Conservation (phyloP, 805 yeast genomes). For the Cyberlindnera galapagoensis region DNA sequence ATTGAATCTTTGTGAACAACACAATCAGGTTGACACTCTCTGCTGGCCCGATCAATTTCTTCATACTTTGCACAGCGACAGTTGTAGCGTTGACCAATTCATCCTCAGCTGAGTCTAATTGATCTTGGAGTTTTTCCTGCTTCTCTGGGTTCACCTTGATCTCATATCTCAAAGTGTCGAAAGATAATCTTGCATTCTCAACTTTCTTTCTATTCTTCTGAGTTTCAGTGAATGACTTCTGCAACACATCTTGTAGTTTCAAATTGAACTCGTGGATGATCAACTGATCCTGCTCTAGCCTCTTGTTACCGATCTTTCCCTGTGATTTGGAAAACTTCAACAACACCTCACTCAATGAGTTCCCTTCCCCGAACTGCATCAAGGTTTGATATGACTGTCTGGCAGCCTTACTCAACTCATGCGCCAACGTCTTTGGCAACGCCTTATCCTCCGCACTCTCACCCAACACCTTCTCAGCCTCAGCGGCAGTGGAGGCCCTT, state of each 20-base stretch:
- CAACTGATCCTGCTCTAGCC: conserved; percentile 63
- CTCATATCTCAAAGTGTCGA: conserved; percentile 65
- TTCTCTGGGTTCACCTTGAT: conserved; percentile 26
- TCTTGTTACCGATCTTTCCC: conserved; percentile 56
- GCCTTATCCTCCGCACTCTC: conserved; percentile 26
- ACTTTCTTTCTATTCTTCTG: conserved; percentile 59
- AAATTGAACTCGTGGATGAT: conserved; percentile 54
- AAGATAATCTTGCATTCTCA: conserved; percentile 60
- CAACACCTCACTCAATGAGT: conserved; percentile 19
- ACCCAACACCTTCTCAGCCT: conserved; percentile 51
- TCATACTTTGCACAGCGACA: conserved; percentile 74
- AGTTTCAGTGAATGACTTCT: conserved; percentile 55
- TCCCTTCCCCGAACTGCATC: conserved; percentile 24
- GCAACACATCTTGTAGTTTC: conserved; percentile 45
- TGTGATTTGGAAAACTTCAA: conserved; percentile 50
- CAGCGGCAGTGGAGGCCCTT: conserved; percentile 59
- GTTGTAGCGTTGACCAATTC: conserved; percentile 76
- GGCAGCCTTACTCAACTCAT: conserved; percentile 57
- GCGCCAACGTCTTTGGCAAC: conserved; percentile 64
- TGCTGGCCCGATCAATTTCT: conserved; percentile 59
- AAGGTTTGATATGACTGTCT: conserved; percentile 42
- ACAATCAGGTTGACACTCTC: conserved; percentile 59
- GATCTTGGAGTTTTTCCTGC: conserved; percentile 31
- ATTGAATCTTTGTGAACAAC: conserved; percentile 63
- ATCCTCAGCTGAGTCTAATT: conserved; percentile 49